Percentiles rank a stretch among this genome's conserved stretches.
Evolutionary conservation across 2,329 filamentous ascomycete species (phyloP).

Genomic region (Calonectria hawksworthii): DNA sequence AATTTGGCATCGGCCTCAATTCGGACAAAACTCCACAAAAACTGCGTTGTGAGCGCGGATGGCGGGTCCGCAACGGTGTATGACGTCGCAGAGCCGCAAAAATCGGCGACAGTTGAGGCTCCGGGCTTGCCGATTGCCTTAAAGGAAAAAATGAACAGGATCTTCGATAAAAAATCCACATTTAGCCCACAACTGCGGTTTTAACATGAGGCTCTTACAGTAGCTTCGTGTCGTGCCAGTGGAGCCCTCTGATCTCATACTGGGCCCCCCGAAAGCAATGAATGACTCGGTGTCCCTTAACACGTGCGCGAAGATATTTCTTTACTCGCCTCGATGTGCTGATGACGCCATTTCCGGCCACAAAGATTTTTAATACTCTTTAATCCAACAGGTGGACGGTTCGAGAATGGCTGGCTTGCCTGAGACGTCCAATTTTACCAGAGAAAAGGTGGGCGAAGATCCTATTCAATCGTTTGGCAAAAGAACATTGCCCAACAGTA

Average conservation of each 20-base stretch:
- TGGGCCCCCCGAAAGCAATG: background rate
- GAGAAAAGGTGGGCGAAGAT: too few species aligned
- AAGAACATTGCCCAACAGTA: too few species aligned
- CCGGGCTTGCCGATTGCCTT: background rate
- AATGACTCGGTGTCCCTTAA: background rate
- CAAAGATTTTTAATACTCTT: background rate
- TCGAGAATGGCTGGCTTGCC: background rate
- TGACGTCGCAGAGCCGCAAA: conserved; percentile 6
- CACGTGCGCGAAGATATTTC: background rate
- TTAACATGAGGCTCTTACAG: background rate
- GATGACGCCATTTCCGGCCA: background rate
- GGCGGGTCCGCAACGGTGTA: background rate
- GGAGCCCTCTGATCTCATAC: background rate
- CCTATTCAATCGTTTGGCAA: too few species aligned
- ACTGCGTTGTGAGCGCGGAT: background rate
- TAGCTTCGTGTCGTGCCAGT: background rate
- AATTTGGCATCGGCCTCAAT: background rate
- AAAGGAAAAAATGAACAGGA: background rate
- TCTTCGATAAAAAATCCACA: background rate
- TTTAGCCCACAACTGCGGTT: background rate
- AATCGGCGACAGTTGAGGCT: background rate
- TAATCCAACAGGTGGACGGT: background rate
- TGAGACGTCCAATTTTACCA: background rate
- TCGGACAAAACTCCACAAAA: background rate
- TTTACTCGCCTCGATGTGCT: background rate